Evolutionary conservation across 306 rosid genomes (phyloP).

Genomic region (Quercus wislizeni): DNA sequence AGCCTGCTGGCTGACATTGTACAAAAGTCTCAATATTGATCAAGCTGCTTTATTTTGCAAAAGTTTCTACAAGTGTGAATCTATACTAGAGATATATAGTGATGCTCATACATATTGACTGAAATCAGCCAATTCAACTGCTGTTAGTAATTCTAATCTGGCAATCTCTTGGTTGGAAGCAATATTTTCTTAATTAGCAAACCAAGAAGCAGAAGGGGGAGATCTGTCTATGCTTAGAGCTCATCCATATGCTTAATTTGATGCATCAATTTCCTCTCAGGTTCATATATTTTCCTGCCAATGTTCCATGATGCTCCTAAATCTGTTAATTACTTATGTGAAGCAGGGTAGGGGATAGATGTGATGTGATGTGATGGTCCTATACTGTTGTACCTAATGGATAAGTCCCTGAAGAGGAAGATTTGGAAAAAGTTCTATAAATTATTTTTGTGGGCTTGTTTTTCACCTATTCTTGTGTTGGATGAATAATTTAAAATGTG

Average conservation of each 20-base stretch:
- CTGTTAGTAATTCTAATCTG: conserved; percentile 64
- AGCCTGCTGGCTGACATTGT: neutral
- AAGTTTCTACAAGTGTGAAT: conserved; percentile 79
- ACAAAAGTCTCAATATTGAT: conserved; percentile 17
- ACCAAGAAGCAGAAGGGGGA: conserved; percentile 51
- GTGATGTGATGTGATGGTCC: too few species aligned
- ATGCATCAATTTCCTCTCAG: conserved; percentile 83
- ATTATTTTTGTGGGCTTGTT: neutral
- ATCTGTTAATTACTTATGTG: neutral
- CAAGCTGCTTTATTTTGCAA: conserved; percentile 17
- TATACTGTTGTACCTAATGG: neutral
- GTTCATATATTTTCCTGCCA: conserved; percentile 35
- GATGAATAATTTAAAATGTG: neutral
- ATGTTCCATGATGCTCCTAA: neutral
- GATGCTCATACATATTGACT: conserved; percentile 83
- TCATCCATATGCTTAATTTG: conserved; percentile 78
- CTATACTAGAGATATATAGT: conserved; percentile 63
- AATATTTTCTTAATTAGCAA: conserved; percentile 65
- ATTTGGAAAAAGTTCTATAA: neutral
- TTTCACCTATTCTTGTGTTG: neutral
- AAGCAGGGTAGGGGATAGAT: neutral
- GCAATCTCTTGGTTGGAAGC: conserved; percentile 95
- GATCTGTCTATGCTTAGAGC: conserved; percentile 44
- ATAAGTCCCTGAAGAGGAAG: neutral
- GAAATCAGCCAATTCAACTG: conserved; percentile 60